A percentile compares a stretch with the other conserved stretches of the same genome.
phyloP scores from a whole-genome alignment of 2,329 filamentous ascomycete genomes.

The Aphanocladium album region DNA sequence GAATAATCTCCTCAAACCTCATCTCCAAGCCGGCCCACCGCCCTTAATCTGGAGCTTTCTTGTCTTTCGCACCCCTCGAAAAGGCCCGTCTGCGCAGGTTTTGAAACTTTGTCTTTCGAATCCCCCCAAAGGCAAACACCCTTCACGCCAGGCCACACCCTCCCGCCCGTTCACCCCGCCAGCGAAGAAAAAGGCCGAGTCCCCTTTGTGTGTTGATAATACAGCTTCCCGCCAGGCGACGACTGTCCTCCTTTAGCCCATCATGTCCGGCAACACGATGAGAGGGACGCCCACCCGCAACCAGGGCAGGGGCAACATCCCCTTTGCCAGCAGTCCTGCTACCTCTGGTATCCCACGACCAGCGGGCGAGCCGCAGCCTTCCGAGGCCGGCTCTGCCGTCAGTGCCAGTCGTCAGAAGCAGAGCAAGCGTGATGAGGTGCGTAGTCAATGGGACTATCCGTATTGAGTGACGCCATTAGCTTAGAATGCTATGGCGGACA shows the following conservation, averaged over 20 bases:
- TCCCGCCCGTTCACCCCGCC: constrained; percentile 1
- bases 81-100: constrained; percentile 7
- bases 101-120: constrained; percentile 4
- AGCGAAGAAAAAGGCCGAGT: background rate
- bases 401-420: constrained; percentile 95
- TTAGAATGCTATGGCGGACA: too few relatives aligned
- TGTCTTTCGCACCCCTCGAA: constrained; percentile 6
- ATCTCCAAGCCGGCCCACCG: constrained; percentile 11
- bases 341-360: constrained; percentile 67
- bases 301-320: constrained; percentile 53
- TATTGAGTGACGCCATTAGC: background rate
- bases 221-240: background rate
- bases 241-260: constrained; percentile 12
- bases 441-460: constrained; percentile 25
- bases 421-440: constrained; percentile 95
- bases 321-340: constrained; percentile 57
- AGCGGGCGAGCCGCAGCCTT: constrained; percentile 57
- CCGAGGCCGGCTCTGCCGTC: constrained; percentile 63
- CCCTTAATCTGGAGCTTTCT: background rate
- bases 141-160: background rate
- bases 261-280: constrained; percentile 58
- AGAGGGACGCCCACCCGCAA: constrained; percentile 64
- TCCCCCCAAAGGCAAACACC: constrained; percentile 1
- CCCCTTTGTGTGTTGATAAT: constrained; percentile 6
- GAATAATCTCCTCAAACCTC: constrained; percentile 10